These are phyloP conservation scores for Erodium maritimum DNA, from an alignment of 345 rosid species.

Conservation along the genomic window DNA sequence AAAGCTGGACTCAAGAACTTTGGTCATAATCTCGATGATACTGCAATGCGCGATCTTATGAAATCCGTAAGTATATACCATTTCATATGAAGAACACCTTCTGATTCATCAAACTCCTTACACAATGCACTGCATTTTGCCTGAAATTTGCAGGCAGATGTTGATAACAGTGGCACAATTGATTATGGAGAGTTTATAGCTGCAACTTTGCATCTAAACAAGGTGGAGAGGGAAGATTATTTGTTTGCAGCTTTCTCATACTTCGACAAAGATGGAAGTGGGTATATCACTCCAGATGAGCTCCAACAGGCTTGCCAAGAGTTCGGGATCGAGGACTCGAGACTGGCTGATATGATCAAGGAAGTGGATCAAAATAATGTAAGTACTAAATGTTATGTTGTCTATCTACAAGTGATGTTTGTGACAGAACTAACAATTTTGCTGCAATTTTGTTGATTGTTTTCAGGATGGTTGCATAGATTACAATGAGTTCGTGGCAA, in stretches of 20 bases:
- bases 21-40: constrained; percentile 49
- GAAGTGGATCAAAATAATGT: constrained; percentile 73
- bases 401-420: too few species aligned
- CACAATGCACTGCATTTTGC: not conserved
- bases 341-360: constrained; percentile 39
- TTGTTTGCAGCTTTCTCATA: constrained; percentile 53
- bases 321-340: constrained; percentile 39
- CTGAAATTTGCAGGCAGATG: constrained; percentile 44
- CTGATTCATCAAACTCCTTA: too few species aligned
- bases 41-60: constrained; percentile 59
- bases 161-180: constrained; percentile 56
- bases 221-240: constrained; percentile 43
- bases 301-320: constrained; percentile 60
- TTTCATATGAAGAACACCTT: too few species aligned
- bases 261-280: constrained; percentile 64
- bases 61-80: constrained; percentile 56
- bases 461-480: constrained; percentile 22
- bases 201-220: constrained; percentile 56
- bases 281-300: constrained; percentile 57
- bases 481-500: constrained; percentile 26
- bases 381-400: too few species aligned
- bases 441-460: not conserved
- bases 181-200: constrained; percentile 68
- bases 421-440: too few species aligned
- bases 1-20: constrained; percentile 52